Percentiles rank a stretch among this genome's conserved stretches.
phyloP scores from a whole-genome alignment of 495 filamentous ascomycete genomes.

The Annulohypoxylon stygium region DNA sequence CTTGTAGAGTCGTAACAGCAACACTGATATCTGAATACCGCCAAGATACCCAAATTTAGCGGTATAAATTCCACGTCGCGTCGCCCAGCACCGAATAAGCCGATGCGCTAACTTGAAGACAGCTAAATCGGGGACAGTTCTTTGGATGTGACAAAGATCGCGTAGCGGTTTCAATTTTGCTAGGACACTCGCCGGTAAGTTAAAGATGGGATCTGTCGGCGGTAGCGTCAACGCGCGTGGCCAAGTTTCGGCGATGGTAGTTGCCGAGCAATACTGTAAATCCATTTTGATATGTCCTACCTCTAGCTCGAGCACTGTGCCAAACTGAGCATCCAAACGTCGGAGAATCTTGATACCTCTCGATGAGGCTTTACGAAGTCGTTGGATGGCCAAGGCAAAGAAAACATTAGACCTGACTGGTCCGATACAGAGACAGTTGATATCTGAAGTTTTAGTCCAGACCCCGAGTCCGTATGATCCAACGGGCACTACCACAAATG shows the following conservation, averaged over 20 bases:
- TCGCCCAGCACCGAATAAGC: constrained; percentile 67
- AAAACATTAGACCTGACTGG: constrained; percentile 67
- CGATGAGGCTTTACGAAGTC: constrained; percentile 59
- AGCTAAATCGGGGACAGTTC: constrained; percentile 64
- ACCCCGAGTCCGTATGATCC: constrained; percentile 71
- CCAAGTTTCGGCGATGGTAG: constrained; percentile 59
- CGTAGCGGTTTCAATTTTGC: constrained; percentile 68
- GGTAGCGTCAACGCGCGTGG: constrained; percentile 53
- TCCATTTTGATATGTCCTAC: constrained; percentile 65
- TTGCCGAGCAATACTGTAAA: constrained; percentile 70
- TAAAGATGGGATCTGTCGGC: constrained; percentile 60
- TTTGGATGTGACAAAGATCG: constrained; percentile 66
- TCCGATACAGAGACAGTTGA: constrained; percentile 71
- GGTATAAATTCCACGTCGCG: constrained; percentile 67
- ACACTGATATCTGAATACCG: constrained; percentile 69
- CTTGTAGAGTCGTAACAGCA: constrained; percentile 67
- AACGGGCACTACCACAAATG: constrained; percentile 66
- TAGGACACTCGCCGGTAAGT: constrained; percentile 61
- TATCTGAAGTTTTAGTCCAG: constrained; percentile 67
- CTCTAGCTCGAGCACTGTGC: constrained; percentile 68
- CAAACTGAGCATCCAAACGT: constrained; percentile 63
- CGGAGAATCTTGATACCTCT: constrained; percentile 64
- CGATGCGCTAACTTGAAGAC: constrained; percentile 66
- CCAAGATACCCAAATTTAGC: constrained; percentile 69
- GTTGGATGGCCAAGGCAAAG: constrained; percentile 64